Evolutionary conservation across 129 eudicot species (phyloP), one percentile per base, ranked within the genome.

Genomic region (Centella asiatica): DNA sequence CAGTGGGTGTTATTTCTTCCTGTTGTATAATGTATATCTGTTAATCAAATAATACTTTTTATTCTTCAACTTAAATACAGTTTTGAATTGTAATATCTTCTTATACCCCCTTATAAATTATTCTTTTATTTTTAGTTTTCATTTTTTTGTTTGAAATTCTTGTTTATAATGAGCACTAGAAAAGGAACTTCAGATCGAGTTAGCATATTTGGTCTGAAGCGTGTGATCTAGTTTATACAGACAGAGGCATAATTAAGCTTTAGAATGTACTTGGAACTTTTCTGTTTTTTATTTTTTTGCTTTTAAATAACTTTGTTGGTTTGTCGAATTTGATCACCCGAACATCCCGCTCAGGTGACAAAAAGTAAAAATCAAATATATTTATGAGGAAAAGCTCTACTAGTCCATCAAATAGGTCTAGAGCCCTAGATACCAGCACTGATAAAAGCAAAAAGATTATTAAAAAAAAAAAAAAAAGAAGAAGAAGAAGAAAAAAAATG

Each of bases 371-470:
- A n/a, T 31, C 18, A 57, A 31, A 31, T 20, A n/a, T 34, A 8
- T 19, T 58, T 58, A 5, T 19, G 2, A 10, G 4, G 46, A 44
- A 4, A 62, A 42, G 54, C 14, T n/a, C 34, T 11, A 45, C 5
- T 42, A 42, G 26, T 44, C 39, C 51, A 26, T 62, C 51, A 4
- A 46, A 57, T 64, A 48, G 68, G 36, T 32, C 44, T 32, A 45
- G 57, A 64, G 23, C 32, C 68, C 39, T 63, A 47, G 52, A 63
- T 63, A 13, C 68, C 57, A 29, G 56, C 57, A 45, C 57, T 64
- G 4, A 19, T n/a, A 26, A 28, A 54, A 54, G 5, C 57, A 22
- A 52, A n/a, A n/a, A n/a, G n/a, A n/a, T n/a, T n/a, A n/a, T n/a
- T n/a, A n/a, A n/a, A n/a, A n/a, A n/a, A n/a, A n/a, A n/a, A n/a